These are phyloP conservation scores for Naganishia liquefaciens DNA, from an alignment of 1,284 basidiomycete genomes.

Conservation along the genomic window DNA sequence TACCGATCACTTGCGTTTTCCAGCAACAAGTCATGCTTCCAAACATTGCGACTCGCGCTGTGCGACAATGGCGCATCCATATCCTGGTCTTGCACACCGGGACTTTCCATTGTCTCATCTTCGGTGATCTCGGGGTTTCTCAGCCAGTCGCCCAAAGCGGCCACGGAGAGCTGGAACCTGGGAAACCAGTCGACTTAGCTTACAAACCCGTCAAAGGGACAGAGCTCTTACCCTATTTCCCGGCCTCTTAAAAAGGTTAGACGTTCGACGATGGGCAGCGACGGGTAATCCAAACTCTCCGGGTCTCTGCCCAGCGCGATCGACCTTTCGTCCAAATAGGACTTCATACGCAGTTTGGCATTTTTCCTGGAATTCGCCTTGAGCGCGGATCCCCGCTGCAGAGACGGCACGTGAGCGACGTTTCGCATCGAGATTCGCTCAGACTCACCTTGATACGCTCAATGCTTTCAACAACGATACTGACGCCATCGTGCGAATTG, in stretches of 20 bases:
- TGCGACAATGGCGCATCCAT: neutral
- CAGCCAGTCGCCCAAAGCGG: conserved; percentile 14
- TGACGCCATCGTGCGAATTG: conserved; percentile 61
- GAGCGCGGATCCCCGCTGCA: conserved; percentile 13
- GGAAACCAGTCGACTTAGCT: neutral
- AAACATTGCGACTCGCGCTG: conserved; percentile 25
- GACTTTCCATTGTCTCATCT: neutral
- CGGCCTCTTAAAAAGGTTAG: conserved; percentile 23
- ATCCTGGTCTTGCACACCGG: neutral
- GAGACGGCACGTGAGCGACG: neutral
- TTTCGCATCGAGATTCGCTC: neutral
- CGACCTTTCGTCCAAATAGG: conserved; percentile 16
- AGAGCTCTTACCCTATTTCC: conserved; percentile 27
- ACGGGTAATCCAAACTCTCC: conserved; percentile 10
- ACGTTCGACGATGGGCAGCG: conserved; percentile 9
- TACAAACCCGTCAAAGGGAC: neutral
- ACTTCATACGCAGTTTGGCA: conserved; percentile 26
- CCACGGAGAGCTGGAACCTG: conserved; percentile 8
- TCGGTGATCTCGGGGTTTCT: conserved; percentile 7
- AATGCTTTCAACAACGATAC: conserved; percentile 58
- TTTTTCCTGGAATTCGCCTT: conserved; percentile 26
- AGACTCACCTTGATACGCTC: conserved; percentile 53
- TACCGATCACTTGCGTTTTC: conserved; percentile 26
- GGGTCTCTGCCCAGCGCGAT: conserved; percentile 16
- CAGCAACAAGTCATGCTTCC: conserved; percentile 29